Percentiles rank a stretch among this genome's conserved stretches.
Conservation (phyloP, 495 filamentous ascomycete species). For the Penicillium dipodomyicola region DNA sequence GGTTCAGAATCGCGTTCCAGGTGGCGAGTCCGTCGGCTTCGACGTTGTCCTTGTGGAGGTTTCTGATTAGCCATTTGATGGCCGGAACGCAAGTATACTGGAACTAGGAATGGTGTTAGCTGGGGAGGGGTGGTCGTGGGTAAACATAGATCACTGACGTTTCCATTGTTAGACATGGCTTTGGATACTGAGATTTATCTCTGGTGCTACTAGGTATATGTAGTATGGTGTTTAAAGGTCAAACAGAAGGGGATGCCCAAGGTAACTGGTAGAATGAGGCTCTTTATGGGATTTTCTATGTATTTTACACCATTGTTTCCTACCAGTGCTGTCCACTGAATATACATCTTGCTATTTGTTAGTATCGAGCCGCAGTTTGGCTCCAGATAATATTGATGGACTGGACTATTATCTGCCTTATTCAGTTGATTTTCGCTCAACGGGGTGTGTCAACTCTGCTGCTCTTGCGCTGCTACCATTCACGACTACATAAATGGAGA, state of each 20-base stretch:
- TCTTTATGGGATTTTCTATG: neutral
- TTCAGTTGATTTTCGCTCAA: no score
- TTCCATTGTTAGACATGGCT: neutral
- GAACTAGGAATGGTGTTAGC: neutral
- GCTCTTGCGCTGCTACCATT: no score
- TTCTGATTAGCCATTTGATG: neutral
- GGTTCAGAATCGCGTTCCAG: neutral
- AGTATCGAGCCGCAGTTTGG: neutral
- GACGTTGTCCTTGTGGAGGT: neutral
- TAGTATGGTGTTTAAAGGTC: neutral
- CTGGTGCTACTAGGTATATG: neutral
- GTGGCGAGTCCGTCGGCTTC: neutral
- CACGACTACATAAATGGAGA: no score
- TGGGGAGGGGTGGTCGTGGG: neutral
- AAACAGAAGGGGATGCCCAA: neutral
- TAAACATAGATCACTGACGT: neutral
- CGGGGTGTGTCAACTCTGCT: no score
- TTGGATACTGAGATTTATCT: neutral
- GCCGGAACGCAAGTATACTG: neutral
- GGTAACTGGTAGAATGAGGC: neutral
- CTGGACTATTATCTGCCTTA: no score
- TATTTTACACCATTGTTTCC: neutral
- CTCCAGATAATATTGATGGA: no score
- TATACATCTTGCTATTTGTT: neutral
- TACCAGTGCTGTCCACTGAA: neutral